Base-by-base conservation (phyloP, 106 monocot species). In the Dendrobium chrysotoxum region DNA sequence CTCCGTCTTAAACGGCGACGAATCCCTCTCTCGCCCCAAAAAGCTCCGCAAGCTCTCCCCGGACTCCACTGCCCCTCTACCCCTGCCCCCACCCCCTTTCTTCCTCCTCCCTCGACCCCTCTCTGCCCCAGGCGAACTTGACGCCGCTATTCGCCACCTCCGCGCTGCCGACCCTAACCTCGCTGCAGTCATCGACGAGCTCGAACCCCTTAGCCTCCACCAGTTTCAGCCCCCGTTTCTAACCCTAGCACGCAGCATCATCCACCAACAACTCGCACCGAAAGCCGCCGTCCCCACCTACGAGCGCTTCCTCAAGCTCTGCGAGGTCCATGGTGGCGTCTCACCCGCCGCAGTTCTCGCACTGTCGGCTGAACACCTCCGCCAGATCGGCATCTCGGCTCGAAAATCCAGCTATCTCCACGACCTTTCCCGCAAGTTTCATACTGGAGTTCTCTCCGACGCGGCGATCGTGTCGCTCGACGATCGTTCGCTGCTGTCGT, bases 181-280 rank as follows among this genome's bases (percentile, higher is more conserved):
- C 40, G 47, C 85, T 16, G 72, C 66, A 18, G 74, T 89, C 20
- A 89, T 92, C 78, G 87, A 87, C 54, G 41, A 82, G 74, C 85
- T 84, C 75, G 84, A 87, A 4, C 84, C 82, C 6, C 92, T 89
- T 25, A 18, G 76, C 65, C 84, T 87, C 65, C 84, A 89, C 41
- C 30, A 53, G 70, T 85, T 84, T 41, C 87, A 86, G 80, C 85
- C 87, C 3, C 92, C 92, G 15, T 92, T 92, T 80, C 87, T 86
- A 82, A 84, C 92, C 80, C 92, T 92, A 55, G 79, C 87, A 66
- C 89, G 89, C 84, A 84, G 84, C 82, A 92, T 92, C 79, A 87
- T 92, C 86, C 85, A 92, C 84, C 92, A 92, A 82, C 92, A 92
- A 80, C 87, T 92, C 26, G 92, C 92, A 45, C 87, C 72, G 83